Evolutionary conservation across 495 filamentous ascomycete species (phyloP).

Genomic region (Delitschia confertaspora): DNA sequence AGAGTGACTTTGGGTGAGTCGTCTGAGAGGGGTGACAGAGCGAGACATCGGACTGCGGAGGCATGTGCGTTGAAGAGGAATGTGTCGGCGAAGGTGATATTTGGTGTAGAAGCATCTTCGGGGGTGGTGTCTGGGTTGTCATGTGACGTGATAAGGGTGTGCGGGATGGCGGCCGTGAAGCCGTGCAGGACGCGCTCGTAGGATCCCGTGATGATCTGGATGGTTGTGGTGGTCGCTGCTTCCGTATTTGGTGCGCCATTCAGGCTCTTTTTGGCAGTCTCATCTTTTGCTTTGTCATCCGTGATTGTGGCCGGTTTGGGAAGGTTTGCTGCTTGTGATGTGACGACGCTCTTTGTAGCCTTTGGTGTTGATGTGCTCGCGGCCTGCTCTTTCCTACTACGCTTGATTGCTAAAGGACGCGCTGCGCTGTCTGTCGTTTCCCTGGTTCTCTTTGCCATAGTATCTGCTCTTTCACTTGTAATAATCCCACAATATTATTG

Average conservation of each 20-base stretch:
- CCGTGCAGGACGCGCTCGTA: constrained; percentile 94
- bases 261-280: constrained; percentile 13
- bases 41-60: constrained; percentile 81
- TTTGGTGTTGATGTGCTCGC: constrained; percentile 36
- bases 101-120: constrained; percentile 25
- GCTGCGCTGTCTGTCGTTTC: constrained; percentile 30
- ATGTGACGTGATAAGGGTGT: constrained; percentile 12
- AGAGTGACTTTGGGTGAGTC: constrained; percentile 65
- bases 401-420: constrained; percentile 29
- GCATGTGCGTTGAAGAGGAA: constrained; percentile 94
- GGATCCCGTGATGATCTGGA: constrained; percentile 88
- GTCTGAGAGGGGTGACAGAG: constrained; percentile 69
- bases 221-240: constrained; percentile 33
- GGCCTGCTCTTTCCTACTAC: constrained; percentile 26
- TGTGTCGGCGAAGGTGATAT: constrained; percentile 72
- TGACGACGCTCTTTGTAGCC: neutral
- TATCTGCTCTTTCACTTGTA: constrained; percentile 7
- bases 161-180: constrained; percentile 62
- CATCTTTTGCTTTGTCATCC: constrained; percentile 26
- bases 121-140: neutral
- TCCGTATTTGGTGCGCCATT: neutral
- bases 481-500: neutral
- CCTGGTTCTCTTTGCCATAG: constrained; percentile 74
- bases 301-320: constrained; percentile 19
- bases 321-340: neutral